Evolutionary conservation across 176 grass and related monocot species (phyloP).

Genomic region (Elymus sibiricus): DNA sequence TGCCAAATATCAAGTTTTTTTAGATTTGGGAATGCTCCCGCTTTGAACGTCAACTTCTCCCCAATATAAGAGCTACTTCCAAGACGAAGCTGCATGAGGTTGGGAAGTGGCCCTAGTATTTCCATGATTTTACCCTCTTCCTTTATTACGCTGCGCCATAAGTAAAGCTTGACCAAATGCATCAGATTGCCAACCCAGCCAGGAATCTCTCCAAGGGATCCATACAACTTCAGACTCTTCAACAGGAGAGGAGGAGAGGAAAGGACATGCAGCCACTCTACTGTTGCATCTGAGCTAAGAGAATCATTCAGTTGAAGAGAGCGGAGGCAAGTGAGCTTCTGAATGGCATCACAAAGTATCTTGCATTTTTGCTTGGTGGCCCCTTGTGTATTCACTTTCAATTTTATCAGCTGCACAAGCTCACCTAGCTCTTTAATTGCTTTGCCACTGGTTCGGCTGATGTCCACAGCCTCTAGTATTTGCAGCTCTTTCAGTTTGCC

Average conservation of each 20-base stretch:
- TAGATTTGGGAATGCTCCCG: no score
- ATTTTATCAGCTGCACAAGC: neutral
- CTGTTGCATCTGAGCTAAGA: no score
- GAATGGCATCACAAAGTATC: neutral
- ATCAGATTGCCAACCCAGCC: neutral
- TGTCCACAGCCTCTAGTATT: neutral
- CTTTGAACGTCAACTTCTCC: no score
- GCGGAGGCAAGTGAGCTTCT: neutral
- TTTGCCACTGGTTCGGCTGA: neutral
- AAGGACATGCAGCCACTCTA: no score
- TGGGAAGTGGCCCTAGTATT: no score
- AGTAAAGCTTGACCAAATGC: neutral
- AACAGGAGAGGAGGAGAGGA: no score
- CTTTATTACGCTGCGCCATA: rapidly evolving
- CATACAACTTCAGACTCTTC: neutral
- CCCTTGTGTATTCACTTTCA: neutral
- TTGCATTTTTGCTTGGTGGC: neutral
- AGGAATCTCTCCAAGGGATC: neutral
- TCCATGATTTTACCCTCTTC: no score
- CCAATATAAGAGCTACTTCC: rapidly evolving
- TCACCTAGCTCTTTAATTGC: neutral
- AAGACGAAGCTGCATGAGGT: no score
- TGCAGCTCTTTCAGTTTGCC: constrained; percentile 9
- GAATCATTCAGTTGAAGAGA: neutral
- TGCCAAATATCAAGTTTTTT: no score